Conservation (phyloP, 2,329 filamentous ascomycete species). For the Fusarium avenaceum region DNA sequence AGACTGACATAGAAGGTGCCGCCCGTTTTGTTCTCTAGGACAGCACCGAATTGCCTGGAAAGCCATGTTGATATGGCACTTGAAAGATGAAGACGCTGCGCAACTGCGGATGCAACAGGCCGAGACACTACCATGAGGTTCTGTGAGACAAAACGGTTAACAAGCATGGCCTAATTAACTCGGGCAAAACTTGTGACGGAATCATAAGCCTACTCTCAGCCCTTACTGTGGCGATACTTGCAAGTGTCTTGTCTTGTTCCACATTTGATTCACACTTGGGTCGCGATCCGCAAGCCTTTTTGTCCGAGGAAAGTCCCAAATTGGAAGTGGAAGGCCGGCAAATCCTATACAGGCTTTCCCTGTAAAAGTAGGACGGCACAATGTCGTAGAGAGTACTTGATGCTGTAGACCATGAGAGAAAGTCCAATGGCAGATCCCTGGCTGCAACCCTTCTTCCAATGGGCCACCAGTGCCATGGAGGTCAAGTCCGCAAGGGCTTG, state of each 20-base stretch:
- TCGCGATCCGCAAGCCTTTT: constrained; percentile 15
- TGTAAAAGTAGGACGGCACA: constrained; percentile 20
- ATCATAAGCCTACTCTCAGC: constrained; percentile 1
- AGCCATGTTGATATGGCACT: constrained; percentile 7
- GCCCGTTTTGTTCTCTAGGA: background rate
- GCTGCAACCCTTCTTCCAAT: constrained; percentile 31
- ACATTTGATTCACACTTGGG: constrained; percentile 10
- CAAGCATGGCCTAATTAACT: constrained; percentile 18
- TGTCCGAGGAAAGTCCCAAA: constrained; percentile 5
- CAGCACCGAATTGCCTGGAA: background rate
- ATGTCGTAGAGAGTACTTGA: constrained; percentile 26
- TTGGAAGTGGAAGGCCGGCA: constrained; percentile 18
- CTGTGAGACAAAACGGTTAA: constrained; percentile 29
- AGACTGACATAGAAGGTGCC: background rate
- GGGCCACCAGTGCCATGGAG: constrained; percentile 27
- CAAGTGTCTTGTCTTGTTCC: constrained; percentile 10
- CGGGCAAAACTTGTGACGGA: background rate
- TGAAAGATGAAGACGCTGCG: constrained; percentile 11
- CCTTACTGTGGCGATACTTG: constrained; percentile 32
- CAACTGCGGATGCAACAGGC: constrained; percentile 26
- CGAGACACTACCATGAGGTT: constrained; percentile 23
- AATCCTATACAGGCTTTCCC: constrained; percentile 14
- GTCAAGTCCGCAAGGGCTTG: constrained; percentile 34
- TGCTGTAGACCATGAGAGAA: constrained; percentile 25
- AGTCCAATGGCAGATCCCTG: constrained; percentile 28